Conservation (phyloP, 2,329 filamentous ascomycete species). For the Knoxdaviesia capensis region DNA sequence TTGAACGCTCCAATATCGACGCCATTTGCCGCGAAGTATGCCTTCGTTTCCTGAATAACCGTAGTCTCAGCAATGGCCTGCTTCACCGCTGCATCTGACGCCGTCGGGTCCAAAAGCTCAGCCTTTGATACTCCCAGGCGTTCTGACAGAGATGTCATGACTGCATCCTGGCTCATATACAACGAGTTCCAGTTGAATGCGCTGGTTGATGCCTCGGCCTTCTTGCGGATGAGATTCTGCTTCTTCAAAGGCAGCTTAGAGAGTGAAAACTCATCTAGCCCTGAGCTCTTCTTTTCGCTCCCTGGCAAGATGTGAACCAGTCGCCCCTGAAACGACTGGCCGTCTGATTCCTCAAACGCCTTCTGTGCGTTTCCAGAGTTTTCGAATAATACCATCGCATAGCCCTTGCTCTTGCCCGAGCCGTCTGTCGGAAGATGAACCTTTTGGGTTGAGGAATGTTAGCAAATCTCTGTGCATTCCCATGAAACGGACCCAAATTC, state of each 20-base stretch:
- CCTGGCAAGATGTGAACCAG: slow-evolving; percentile 80
- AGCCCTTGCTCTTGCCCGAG: slow-evolving; percentile 64
- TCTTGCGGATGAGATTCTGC: slow-evolving; percentile 76
- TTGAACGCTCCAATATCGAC: slow-evolving; percentile 89
- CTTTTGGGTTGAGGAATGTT: slow-evolving; percentile 25
- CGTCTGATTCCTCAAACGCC: slow-evolving; percentile 65
- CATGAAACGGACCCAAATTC: too few relatives aligned
- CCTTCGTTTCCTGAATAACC: slow-evolving; percentile 87
- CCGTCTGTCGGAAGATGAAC: slow-evolving; percentile 67
- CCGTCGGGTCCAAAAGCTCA: slow-evolving; percentile 86
- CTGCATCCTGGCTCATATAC: slow-evolving; percentile 95
- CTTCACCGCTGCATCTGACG: slow-evolving; percentile 81
- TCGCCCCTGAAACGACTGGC: slow-evolving; percentile 77
- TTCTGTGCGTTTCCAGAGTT: slow-evolving; percentile 52
- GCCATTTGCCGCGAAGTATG: slow-evolving; percentile 72
- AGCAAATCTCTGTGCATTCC: neutral
- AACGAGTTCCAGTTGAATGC: slow-evolving; percentile 98
- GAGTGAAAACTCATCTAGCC: slow-evolving; percentile 71
- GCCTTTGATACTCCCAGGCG: slow-evolving; percentile 80
- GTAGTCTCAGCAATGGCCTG: slow-evolving; percentile 94
- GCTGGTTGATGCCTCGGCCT: slow-evolving; percentile 54
- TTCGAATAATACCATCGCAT: slow-evolving; percentile 66
- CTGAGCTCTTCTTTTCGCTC: slow-evolving; percentile 59
- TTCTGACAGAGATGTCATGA: slow-evolving; percentile 73
- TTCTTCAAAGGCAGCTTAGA: slow-evolving; percentile 88